Evolutionary conservation across 805 yeast species (phyloP).

Genomic region (Limtongia smithiae): DNA sequence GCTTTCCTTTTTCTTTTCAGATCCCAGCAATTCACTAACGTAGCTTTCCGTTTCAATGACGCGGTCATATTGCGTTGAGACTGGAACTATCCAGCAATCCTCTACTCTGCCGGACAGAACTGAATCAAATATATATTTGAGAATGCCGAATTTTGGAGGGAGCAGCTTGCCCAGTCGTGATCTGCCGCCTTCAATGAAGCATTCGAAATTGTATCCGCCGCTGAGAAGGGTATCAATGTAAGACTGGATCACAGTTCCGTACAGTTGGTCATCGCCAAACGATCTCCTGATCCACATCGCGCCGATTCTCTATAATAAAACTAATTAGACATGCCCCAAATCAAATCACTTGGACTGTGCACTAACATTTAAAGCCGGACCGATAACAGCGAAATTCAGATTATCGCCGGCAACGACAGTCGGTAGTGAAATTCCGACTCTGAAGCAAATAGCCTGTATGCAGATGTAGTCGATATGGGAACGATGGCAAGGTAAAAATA

Average conservation of each 20-base stretch:
- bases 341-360: slow-evolving; percentile 26
- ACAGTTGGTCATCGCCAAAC: slow-evolving; percentile 46
- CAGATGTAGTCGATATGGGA: slow-evolving; percentile 61
- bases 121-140: slow-evolving; percentile 50
- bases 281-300: slow-evolving; percentile 56
- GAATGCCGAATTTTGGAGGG: slow-evolving; percentile 59
- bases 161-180: slow-evolving; percentile 63
- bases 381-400: slow-evolving; percentile 56
- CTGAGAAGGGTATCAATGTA: slow-evolving; percentile 49
- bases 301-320: slow-evolving; percentile 39
- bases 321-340: not conserved
- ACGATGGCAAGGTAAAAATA: slow-evolving; percentile 59
- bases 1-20: slow-evolving; percentile 54
- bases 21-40: slow-evolving; percentile 54
- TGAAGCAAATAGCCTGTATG: slow-evolving; percentile 50
- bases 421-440: slow-evolving; percentile 54
- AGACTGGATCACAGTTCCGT: slow-evolving; percentile 42
- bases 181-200: slow-evolving; percentile 64
- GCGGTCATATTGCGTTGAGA: slow-evolving; percentile 58
- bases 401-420: slow-evolving; percentile 65
- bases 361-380: slow-evolving; percentile 44
- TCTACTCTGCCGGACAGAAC: slow-evolving; percentile 43
- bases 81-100: slow-evolving; percentile 50
- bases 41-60: slow-evolving; percentile 55
- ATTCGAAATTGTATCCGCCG: slow-evolving; percentile 52